Conservation (phyloP, 2,329 filamentous ascomycete species). For the Blumeria graminis region DNA sequence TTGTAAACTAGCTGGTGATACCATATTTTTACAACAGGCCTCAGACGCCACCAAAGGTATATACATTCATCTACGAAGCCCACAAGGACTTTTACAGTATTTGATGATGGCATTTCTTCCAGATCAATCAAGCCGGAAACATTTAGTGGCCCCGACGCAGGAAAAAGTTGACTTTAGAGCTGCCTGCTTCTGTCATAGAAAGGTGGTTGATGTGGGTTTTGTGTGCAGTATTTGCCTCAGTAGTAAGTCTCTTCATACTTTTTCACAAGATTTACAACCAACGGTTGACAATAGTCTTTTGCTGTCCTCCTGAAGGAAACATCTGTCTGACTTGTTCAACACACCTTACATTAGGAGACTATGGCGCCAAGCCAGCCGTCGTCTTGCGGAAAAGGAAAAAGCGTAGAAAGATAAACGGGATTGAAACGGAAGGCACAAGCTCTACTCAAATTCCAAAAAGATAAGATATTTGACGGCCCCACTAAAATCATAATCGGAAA, state of each 20-base stretch:
- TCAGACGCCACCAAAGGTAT: constrained; percentile 47
- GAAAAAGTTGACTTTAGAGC: constrained; percentile 87
- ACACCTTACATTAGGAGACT: constrained; percentile 48
- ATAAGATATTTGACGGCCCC: too few relatives aligned
- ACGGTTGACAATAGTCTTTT: constrained; percentile 34
- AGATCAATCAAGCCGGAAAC: constrained; percentile 35
- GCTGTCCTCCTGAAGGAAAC: constrained; percentile 34
- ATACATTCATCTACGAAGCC: constrained; percentile 36
- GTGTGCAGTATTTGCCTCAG: constrained; percentile 92
- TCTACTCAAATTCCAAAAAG: too few relatives aligned
- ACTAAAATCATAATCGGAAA: too few relatives aligned
- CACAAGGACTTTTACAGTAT: constrained; percentile 62
- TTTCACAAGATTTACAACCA: constrained; percentile 2
- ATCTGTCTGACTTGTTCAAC: constrained; percentile 70
- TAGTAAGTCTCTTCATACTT: constrained; percentile 23
- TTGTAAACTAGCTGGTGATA: constrained; percentile 59
- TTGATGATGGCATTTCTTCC: constrained; percentile 87
- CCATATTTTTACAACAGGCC: constrained; percentile 87
- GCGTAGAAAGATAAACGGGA: constrained; percentile 34
- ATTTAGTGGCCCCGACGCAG: constrained; percentile 55
- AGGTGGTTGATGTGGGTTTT: constrained; percentile 75
- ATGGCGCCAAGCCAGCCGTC: constrained; percentile 55
- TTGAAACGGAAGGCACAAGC: too few relatives aligned
- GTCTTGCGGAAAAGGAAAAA: constrained; percentile 49
- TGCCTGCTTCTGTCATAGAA: constrained; percentile 92